These are phyloP conservation scores for Zymoseptoria ardabiliae DNA, from an alignment of 2,329 filamentous ascomycete species.

Conservation along the genomic window DNA sequence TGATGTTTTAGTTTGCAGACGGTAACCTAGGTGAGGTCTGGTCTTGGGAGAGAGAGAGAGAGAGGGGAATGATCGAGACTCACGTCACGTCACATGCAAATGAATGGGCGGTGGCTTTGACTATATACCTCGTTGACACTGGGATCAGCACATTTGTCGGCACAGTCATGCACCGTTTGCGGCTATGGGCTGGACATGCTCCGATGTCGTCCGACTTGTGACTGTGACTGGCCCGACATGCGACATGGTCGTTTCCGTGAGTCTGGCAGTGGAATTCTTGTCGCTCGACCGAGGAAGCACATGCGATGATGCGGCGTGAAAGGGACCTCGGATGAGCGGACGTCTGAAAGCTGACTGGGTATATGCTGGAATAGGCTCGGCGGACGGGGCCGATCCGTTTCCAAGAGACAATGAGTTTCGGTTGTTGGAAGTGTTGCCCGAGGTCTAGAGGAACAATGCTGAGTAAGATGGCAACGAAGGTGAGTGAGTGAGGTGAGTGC, in stretches of 20 bases:
- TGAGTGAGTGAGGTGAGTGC: too few species aligned
- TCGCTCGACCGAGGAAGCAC: slow-evolving; percentile 11
- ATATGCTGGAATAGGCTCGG: too few species aligned
- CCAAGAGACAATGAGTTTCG: too few species aligned
- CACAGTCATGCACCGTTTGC: too few species aligned
- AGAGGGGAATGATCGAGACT: slow-evolving; percentile 13
- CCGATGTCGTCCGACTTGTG: slow-evolving; percentile 15
- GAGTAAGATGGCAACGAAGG: too few species aligned
- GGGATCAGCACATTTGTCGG: too few species aligned
- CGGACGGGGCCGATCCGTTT: too few species aligned
- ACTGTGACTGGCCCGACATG: not conserved
- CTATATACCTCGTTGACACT: too few species aligned
- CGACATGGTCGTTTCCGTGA: not conserved
- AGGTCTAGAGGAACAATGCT: too few species aligned
- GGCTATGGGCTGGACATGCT: not conserved
- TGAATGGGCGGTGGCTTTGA: too few species aligned
- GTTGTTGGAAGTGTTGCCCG: too few species aligned
- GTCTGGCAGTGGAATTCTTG: not conserved
- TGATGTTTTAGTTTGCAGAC: not conserved
- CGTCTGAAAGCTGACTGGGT: not conserved
- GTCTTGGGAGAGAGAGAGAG: slow-evolving; percentile 1
- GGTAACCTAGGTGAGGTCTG: too few species aligned
- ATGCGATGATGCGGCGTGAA: slow-evolving; percentile 4
- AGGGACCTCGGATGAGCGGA: slow-evolving; percentile 22
- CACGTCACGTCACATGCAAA: slow-evolving; percentile 13